phyloP scores from a whole-genome alignment of 1,284 basidiomycete species.

The Microbotryum saponariae region DNA sequence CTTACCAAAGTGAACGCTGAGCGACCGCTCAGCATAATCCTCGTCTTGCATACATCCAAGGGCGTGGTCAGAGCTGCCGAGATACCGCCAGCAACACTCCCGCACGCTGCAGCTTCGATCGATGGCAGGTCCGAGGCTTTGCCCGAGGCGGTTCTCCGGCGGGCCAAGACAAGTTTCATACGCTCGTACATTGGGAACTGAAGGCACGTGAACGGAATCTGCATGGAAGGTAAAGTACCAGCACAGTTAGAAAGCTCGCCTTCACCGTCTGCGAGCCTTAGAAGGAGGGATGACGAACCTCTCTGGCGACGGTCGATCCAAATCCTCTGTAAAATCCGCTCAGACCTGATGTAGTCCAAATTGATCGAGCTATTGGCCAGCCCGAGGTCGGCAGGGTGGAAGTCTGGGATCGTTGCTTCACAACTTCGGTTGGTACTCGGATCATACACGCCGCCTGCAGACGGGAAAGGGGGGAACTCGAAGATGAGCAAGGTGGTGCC shows the following conservation, averaged over 20 bases:
- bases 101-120: slow-evolving; percentile 83
- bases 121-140: slow-evolving; percentile 47
- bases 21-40: slow-evolving; percentile 68
- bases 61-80: slow-evolving; percentile 90
- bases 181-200: slow-evolving; percentile 96
- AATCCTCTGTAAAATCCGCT: slow-evolving; percentile 72
- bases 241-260: background rate
- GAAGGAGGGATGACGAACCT: slow-evolving; percentile 47
- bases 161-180: slow-evolving; percentile 61
- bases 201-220: slow-evolving; percentile 96
- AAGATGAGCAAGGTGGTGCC: background rate
- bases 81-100: slow-evolving; percentile 80
- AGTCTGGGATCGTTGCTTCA: slow-evolving; percentile 78
- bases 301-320: slow-evolving; percentile 65
- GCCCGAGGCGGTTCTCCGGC: slow-evolving; percentile 15
- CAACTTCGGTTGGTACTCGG: slow-evolving; percentile 87
- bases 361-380: slow-evolving; percentile 47
- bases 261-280: too few species aligned
- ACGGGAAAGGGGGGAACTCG: background rate
- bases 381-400: slow-evolving; percentile 55
- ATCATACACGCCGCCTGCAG: slow-evolving; percentile 77
- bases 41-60: slow-evolving; percentile 91
- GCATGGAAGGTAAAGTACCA: background rate
- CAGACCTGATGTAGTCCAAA: slow-evolving; percentile 48
- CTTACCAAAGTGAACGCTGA: background rate